phyloP scores from a whole-genome alignment of 371 early-diverging fungal genomes.

The Mortierella sp. region DNA sequence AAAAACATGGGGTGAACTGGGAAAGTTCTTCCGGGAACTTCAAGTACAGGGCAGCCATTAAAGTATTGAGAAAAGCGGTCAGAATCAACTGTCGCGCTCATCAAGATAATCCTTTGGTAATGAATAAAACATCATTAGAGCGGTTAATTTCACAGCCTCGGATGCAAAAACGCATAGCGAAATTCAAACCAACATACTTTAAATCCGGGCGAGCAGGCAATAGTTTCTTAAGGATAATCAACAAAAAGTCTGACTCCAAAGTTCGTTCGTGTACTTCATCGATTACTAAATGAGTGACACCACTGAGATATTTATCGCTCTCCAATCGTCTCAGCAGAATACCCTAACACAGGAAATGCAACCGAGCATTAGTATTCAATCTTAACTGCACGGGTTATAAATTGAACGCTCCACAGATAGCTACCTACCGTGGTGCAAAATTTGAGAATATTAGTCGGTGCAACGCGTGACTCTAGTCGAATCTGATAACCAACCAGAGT shows the following conservation, averaged over 20 bases:
- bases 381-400: background rate
- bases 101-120: slow-evolving; percentile 69
- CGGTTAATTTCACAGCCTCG: background rate
- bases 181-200: slow-evolving; percentile 60
- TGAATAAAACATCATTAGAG: background rate
- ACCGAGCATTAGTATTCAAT: background rate
- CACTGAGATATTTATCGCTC: slow-evolving; percentile 69
- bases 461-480: slow-evolving; percentile 74
- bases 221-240: slow-evolving; percentile 72
- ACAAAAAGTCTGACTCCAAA: slow-evolving; percentile 85
- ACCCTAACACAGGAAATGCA: slow-evolving; percentile 58
- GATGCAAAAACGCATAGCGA: background rate
- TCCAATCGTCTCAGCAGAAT: slow-evolving; percentile 79
- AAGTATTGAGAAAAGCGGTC: slow-evolving; percentile 78
- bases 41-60: slow-evolving; percentile 70
- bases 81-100: slow-evolving; percentile 89
- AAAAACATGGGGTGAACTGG: slow-evolving; percentile 81
- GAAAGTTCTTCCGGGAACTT: slow-evolving; percentile 86
- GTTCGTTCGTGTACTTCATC: slow-evolving; percentile 93
- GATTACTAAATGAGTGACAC: slow-evolving; percentile 80
- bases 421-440: slow-evolving; percentile 74
- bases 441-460: slow-evolving; percentile 70
- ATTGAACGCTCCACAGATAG: background rate
- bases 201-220: slow-evolving; percentile 67
- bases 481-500: slow-evolving; percentile 90